Evolutionary conservation across 1,284 basidiomycete genomes (phyloP), one percentile per base, ranked within the genome.

Genomic region (Porodaedalea pini): DNA sequence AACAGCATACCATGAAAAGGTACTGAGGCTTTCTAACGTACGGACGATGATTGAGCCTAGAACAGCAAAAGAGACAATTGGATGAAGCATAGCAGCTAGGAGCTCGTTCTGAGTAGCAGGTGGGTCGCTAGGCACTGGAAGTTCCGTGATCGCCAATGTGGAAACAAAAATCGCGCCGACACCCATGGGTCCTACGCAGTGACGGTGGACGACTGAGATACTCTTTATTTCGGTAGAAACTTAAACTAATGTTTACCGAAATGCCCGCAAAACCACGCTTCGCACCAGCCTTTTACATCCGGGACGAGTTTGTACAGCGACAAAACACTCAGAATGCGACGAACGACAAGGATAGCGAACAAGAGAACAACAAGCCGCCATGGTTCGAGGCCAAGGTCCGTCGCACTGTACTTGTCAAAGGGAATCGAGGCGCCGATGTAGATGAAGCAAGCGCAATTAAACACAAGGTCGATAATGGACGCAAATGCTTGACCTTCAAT

Each of bases 391-490:
- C 85, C 86, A 15, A 92, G 71, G 7, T 76, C 76, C 0, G 78
- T 75, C 23, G 77, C 73, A 62, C 83, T 80, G 71, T 89, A 95
- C 6, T 79, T 69, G 6, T 76, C 65, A 69, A 95, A 95, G 0
- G 92, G 91, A 40, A 94, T 76, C 88, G 88, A 90, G 2, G 94
- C 92, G 31, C 92, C 93, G 56, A 95, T 92, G 70, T 94, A 95
- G 59, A 96, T 82, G 75, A 95, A 96, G 64, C 87, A 88, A 11
- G 80, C 86, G 65, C 88, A 91, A 68, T 95, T 95, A 66, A 95
- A 81, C 40, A 89, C 72, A 44, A 88, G 77, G 62, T 97, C 94
- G 64, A 98, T 87, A 52, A 97, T 90, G 43, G 90, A 88, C 21
- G 92, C 88, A 69, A 98, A 98, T 36, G 86, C 79, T 59, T 92